Evolutionary conservation across 1,284 basidiomycete species (phyloP), one percentile per base, ranked within the genome.

Genomic region (Marasmius tenuissimus): DNA sequence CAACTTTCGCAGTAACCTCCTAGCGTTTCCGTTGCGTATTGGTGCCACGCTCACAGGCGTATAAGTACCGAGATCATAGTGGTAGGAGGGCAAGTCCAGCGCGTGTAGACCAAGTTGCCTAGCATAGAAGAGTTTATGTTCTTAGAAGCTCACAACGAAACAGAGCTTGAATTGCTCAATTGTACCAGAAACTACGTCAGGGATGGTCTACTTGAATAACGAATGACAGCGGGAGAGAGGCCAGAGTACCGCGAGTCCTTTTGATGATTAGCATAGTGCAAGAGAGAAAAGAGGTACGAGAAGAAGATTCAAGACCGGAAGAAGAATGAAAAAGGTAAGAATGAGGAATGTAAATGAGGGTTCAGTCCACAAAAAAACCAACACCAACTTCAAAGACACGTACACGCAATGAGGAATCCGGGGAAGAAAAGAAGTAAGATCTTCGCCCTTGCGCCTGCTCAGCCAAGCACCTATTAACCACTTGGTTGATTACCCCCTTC

Each of bases 401-500:
- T n/a, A n/a, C n/a, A 45, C 42, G 6, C 42, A 45, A 45, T 18
- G 4, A 45, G 20, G 20, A 45, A 16, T 16, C 14, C 20, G 16
- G 14, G 42, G 42, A 45, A 16, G 12, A n/a, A 47, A 20, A 47
- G 20, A 16, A 47, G n/a, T 47, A 5, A 47, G n/a, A 4, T 42
- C n/a, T 10, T 16, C 42, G 20, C 20, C 45, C 20, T n/a, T 38
- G 58, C 12, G 62, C 62, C 56, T 60, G 59, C 33, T 63, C 59
- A 10, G 62, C 62, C 42, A 63, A 52, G 56, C 62, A 63, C 61
- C 85, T 78, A 69, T 93, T 91, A 64, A 92, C 91, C 20, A 86
- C 82, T 59, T 83, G 80, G 68, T 92, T 92, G 71, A 93, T 91
- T 33, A 79, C 78, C 22, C 79, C 76, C 73, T 92, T 93, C 61